Base-by-base conservation (phyloP, 768 basidiomycete species). In the Auricularia sp. region DNA sequence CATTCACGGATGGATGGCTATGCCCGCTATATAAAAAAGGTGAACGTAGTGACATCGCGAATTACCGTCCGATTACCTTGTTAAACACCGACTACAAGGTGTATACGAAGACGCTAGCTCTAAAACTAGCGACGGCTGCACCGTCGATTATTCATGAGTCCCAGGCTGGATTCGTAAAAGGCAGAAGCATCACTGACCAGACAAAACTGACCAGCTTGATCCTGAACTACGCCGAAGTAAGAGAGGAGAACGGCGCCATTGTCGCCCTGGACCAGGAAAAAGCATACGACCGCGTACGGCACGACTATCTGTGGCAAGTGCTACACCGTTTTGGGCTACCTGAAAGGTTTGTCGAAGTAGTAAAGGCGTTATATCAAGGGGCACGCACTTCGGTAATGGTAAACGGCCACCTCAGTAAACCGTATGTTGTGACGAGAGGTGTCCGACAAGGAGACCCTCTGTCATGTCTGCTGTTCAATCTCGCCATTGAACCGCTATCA, bases 1-100 rank as follows among this genome's bases (percentile, higher is more conserved):
- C 7, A 1, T 39, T 70, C 76, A 45, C 64, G 0, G 35, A 63
- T 16, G 69, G 69, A 35, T 65, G 67, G 65, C 65, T 71, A 36
- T 69, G 62, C 61, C 64, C 67, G 2, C 44, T 71, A 10, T 70
- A 66, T 36, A 71, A 70, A 45, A 71, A 71, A 58, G 63, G 62
- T 8, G 65, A 68, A 8, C 5, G 16, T 18, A 3, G 36, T 2
- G 39, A 64, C 3, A 67, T 70, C 16, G 54, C 42, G 24, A 71
- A 70, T 61, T 71, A 71, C 62, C 33, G 70, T 1, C 70, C 70
- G 3, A 70, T 71, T 1, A 69, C 70, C 16, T 54, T 71, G 0
- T 63, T 72, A 0, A 70, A 70, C 39, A 64, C 65, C 0, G 71
- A 72, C 42, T 71, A 69, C 59, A 72, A 72, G 56, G 10, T 73